These are phyloP conservation scores for Paramarasmius palmivorus DNA, from an alignment of 1,284 basidiomycete species.

Conservation along the genomic window DNA sequence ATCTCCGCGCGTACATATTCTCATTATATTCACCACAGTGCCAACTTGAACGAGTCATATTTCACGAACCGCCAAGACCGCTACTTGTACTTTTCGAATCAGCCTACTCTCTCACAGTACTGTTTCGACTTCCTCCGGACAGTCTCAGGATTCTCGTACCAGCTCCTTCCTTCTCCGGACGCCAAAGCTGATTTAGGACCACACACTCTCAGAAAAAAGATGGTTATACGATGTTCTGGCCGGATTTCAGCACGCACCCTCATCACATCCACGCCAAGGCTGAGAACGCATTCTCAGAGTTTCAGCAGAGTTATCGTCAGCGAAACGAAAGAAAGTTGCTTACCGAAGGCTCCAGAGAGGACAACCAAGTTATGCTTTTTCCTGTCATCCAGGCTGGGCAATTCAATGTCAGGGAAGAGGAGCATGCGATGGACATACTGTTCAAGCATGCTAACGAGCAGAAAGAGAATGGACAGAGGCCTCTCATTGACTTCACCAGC, in stretches of 20 bases:
- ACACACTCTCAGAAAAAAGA: slow-evolving; percentile 33
- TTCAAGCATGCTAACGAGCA: slow-evolving; percentile 45
- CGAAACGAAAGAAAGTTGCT: slow-evolving; percentile 14
- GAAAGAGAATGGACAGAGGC: slow-evolving; percentile 22
- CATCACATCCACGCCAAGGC: slow-evolving; percentile 60
- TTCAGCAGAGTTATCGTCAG: slow-evolving; percentile 48
- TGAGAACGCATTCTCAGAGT: slow-evolving; percentile 42
- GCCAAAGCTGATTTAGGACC: slow-evolving; percentile 15
- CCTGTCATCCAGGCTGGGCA: slow-evolving; percentile 88
- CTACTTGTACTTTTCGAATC: slow-evolving; percentile 76
- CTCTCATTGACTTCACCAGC: slow-evolving; percentile 78
- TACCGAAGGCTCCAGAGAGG: background rate
- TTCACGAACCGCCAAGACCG: slow-evolving; percentile 96
- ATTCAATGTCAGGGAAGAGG: slow-evolving; percentile 83
- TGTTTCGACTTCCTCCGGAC: slow-evolving; percentile 78
- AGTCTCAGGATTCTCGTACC: slow-evolving; percentile 77
- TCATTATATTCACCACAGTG: slow-evolving; percentile 61
- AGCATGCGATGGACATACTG: slow-evolving; percentile 58
- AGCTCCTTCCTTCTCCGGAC: slow-evolving; percentile 40
- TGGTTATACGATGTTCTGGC: slow-evolving; percentile 55
- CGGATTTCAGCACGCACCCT: slow-evolving; percentile 53
- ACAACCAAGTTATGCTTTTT: slow-evolving; percentile 62
- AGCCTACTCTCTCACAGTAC: slow-evolving; percentile 75
- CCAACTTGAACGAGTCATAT: slow-evolving; percentile 94
- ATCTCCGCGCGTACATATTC: slow-evolving; percentile 5